Evolutionary conservation across 2,329 filamentous ascomycete species (phyloP), one percentile per base, ranked within the genome.

Genomic region (Parastagonospora nodorum): DNA sequence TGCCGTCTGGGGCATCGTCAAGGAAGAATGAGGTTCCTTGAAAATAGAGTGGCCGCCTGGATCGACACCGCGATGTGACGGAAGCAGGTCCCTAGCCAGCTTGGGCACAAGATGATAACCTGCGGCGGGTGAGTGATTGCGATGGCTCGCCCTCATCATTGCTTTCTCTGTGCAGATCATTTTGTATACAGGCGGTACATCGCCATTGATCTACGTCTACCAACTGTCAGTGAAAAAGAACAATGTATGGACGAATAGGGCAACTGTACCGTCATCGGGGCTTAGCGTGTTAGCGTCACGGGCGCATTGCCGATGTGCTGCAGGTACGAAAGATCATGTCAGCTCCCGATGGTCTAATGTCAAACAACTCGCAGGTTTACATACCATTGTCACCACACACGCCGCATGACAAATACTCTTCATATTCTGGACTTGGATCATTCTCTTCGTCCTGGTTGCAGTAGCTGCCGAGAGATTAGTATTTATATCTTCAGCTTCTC

Each of bases 281-380:
- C 77, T 78, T 64, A 89, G 76, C 57, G 84, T 84, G 51, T 83
- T 83, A 70, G 85, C 84, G 70, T 88, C 84, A 68, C 88, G 86
- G 51, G 91, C 92, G 76, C 93, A 97, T 82, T 94, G 88, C 73
- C 88, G 87, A 79, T 97, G 93, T 67, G 92, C 93, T 96, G 78
- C 70, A 78, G 70, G 69, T 66, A 75, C 73, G 75, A 67, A 54
- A 71, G 73, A 74, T 78, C 75, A 78, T 78, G 68, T 71, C 69
- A 74, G 70, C 57, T 50, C 57, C 69, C 82, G 57, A 57, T 53
- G 35, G 47, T 50, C 76, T 59, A 57, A n/a, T 15, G 66, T 55
- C 67, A 60, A 46, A 57, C 54, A 49, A 51, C 53, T 37, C 27
- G 35, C 32, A 38, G 31, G 39, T 61, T 40, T 49, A 84, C 89